Conservation (phyloP, 2,329 filamentous ascomycete genomes). For the Aureobasidium sp. region DNA sequence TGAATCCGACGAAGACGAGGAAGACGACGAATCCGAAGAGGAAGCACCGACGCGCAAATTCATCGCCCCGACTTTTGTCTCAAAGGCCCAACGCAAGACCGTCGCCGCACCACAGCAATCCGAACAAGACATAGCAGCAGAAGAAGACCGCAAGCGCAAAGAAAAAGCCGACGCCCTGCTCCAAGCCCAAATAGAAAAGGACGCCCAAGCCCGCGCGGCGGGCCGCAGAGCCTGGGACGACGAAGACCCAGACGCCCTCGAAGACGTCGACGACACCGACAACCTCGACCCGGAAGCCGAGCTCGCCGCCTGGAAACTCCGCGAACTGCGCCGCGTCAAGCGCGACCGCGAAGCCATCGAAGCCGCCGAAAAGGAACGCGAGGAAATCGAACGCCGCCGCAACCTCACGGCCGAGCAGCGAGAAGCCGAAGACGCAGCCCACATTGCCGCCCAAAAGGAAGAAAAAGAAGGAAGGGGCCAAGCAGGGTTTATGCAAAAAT, state of each 20-base stretch:
- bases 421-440: slow-evolving; percentile 73
- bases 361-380: slow-evolving; percentile 72
- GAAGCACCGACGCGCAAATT: slow-evolving; percentile 51
- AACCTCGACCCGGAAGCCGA: slow-evolving; percentile 81
- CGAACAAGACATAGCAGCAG: slow-evolving; percentile 35
- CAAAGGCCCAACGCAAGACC: slow-evolving; percentile 52
- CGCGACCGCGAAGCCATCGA: slow-evolving; percentile 81
- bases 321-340: slow-evolving; percentile 83
- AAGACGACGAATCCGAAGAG: slow-evolving; percentile 55
- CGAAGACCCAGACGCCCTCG: slow-evolving; percentile 49
- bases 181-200: slow-evolving; percentile 80
- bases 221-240: slow-evolving; percentile 86
- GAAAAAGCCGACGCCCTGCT: slow-evolving; percentile 72
- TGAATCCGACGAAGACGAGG: slow-evolving; percentile 23
- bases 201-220: slow-evolving; percentile 65
- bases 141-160: slow-evolving; percentile 53
- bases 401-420: slow-evolving; percentile 84
- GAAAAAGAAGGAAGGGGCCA: slow-evolving; percentile 69
- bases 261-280: slow-evolving; percentile 81
- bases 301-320: slow-evolving; percentile 85
- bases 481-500: slow-evolving; percentile 88
- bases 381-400: slow-evolving; percentile 79
- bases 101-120: slow-evolving; percentile 23
- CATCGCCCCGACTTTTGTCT: slow-evolving; percentile 60
- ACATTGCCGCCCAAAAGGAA: slow-evolving; percentile 68